Evolutionary conservation across 2,329 filamentous ascomycete species (phyloP).

Genomic region (Sporothrix curviconia): DNA sequence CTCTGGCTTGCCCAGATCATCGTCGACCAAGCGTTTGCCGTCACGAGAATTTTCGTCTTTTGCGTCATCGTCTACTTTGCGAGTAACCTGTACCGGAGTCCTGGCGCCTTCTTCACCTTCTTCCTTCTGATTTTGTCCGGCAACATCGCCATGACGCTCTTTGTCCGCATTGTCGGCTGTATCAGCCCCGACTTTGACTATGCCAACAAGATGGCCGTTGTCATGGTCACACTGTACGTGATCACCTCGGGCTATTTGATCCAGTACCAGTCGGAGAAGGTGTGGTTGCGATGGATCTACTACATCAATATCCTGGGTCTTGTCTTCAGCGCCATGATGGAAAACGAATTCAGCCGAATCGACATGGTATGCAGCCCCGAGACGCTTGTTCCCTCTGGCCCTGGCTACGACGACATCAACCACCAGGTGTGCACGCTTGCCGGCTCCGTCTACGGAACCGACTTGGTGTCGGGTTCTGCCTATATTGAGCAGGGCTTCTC

Average conservation of each 20-base stretch:
- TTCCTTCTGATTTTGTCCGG: constrained; percentile 62
- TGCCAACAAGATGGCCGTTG: constrained; percentile 73
- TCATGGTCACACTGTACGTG: constrained; percentile 75
- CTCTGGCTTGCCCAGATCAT: constrained; percentile 79
- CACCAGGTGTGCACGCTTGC: constrained; percentile 77
- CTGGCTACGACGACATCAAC: constrained; percentile 61
- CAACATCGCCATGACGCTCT: constrained; percentile 67
- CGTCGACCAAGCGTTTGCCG: constrained; percentile 67
- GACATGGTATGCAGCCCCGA: constrained; percentile 61
- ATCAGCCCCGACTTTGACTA: constrained; percentile 76
- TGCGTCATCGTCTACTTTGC: constrained; percentile 75
- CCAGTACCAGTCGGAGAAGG: constrained; percentile 66
- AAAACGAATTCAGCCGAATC: constrained; percentile 72
- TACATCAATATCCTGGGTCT: constrained; percentile 70
- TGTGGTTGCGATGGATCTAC: constrained; percentile 75
- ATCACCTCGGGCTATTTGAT: constrained; percentile 79
- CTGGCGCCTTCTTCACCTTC: constrained; percentile 72
- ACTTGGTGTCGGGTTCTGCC: constrained; percentile 54
- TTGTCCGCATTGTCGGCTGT: constrained; percentile 70
- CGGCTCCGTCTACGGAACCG: constrained; percentile 61
- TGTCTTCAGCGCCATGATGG: constrained; percentile 72
- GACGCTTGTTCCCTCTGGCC: constrained; percentile 65
- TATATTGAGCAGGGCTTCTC: constrained; percentile 66
- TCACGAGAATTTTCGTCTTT: constrained; percentile 65
- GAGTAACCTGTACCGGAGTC: constrained; percentile 60